Evolutionary conservation across 2,329 filamentous ascomycete species (phyloP).

Genomic region (Atkinsonella texensis): DNA sequence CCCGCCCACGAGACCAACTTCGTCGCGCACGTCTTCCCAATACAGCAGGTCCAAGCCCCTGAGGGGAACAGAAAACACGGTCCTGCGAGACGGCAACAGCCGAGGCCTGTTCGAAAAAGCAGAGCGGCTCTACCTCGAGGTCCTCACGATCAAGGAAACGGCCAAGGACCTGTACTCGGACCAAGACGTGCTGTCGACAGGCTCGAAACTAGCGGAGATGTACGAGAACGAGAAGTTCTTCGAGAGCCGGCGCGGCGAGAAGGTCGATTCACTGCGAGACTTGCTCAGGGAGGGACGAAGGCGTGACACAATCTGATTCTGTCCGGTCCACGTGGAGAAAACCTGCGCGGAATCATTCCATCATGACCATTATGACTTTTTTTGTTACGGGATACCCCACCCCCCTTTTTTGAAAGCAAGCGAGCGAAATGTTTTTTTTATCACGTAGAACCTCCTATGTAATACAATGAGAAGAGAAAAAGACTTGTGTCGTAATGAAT

Average conservation of each 20-base stretch:
- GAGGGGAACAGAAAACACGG: constrained; percentile 3
- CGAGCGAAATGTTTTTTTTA: no score
- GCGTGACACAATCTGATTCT: constrained; percentile 7
- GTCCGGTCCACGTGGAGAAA: background rate
- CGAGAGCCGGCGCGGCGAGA: constrained; percentile 10
- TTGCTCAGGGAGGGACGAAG: constrained; percentile 8
- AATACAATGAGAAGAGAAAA: no score
- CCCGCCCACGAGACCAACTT: constrained; percentile 1
- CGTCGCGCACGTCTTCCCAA: background rate
- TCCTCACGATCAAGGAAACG: constrained; percentile 12
- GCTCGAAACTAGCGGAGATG: constrained; percentile 16
- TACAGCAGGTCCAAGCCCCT: background rate
- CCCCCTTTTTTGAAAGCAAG: background rate
- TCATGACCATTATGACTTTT: background rate
- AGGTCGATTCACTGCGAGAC: constrained; percentile 5
- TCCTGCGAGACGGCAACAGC: constrained; percentile 8
- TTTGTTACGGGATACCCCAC: background rate
- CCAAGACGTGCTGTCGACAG: constrained; percentile 12
- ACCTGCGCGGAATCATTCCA: background rate
- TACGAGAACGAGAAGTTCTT: constrained; percentile 17
- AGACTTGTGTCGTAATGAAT: no score
- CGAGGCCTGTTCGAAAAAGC: constrained; percentile 11
- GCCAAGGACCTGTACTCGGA: constrained; percentile 14
- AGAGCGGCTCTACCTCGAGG: constrained; percentile 16
- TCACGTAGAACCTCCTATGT: no score